A percentile compares a stretch with the other conserved stretches of the same genome.
phyloP scores from a whole-genome alignment of 1,284 basidiomycete genomes.

The Erythrobasidium hasegawianum region DNA sequence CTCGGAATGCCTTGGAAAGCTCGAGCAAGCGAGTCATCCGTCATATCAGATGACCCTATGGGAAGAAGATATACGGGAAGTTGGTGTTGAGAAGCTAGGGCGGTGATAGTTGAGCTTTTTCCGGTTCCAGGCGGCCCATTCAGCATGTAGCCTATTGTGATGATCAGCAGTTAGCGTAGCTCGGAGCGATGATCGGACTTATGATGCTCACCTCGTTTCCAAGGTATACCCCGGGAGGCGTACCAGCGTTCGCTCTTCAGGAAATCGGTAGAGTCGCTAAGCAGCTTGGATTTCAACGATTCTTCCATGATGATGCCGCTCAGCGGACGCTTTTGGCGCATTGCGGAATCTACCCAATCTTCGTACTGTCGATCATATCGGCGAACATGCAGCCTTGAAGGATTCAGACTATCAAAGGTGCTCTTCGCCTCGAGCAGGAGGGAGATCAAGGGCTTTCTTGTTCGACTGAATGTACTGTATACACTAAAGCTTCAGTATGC shows the following conservation, averaged over 20 bases:
- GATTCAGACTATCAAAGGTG: background rate
- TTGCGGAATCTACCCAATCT: background rate
- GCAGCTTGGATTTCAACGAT: slow-evolving; percentile 47
- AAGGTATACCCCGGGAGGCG: slow-evolving; percentile 67
- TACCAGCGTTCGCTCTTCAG: slow-evolving; percentile 65
- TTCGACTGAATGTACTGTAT: no score
- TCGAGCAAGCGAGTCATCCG: background rate
- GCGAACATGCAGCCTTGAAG: slow-evolving; percentile 1
- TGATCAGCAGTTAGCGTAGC: no score
- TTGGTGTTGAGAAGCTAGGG: slow-evolving; percentile 67
- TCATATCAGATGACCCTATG: background rate
- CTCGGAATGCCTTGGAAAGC: background rate
- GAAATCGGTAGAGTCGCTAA: slow-evolving; percentile 66
- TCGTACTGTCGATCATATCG: background rate
- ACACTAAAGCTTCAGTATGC: no score
- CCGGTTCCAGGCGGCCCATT: slow-evolving; percentile 65
- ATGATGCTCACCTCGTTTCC: slow-evolving; percentile 53
- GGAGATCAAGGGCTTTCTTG: no score
- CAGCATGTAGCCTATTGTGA: slow-evolving; percentile 60
- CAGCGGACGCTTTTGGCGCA: background rate
- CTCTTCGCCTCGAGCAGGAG: no score
- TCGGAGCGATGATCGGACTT: no score
- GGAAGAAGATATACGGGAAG: slow-evolving; percentile 55
- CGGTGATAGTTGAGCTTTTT: slow-evolving; percentile 71
- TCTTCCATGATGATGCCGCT: slow-evolving; percentile 3